Evolutionary conservation across 768 basidiomycete species (phyloP), one percentile per base, ranked within the genome.

Genomic region (Serendipita indica): DNA sequence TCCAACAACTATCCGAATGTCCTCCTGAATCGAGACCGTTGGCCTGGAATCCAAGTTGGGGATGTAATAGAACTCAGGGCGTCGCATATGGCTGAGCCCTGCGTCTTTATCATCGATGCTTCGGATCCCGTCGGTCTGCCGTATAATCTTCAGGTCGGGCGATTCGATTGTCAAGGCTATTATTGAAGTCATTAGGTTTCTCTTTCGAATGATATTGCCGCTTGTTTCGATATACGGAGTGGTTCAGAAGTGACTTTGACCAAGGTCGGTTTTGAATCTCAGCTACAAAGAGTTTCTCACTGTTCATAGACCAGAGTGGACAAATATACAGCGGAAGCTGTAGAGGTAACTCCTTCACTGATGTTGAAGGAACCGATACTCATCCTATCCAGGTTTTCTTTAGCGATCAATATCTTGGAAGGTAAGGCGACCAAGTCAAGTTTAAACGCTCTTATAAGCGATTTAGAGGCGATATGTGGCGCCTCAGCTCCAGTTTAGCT

Each of bases 341-440:
- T 75, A 52, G 75, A 77, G 63, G 63, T 69, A 32, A 65, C 66
- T 46, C 67, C 65, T 58, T 58, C 25, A 12, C 16, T 6, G 49
- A 30, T 27, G 10, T 5, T 39, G 35, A 1, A n/a, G 46, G 60
- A 4, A 30, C 63, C 60, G 77, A 72, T 25, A 88, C 86, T 0
- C 83, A 87, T 61, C 84, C 83, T 66, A 77, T 98, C 54, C 94
- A 98, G 66, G 78, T 98, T 59, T 82, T 82, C 45, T 98, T 98
- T 66, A 87, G 89, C 62, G 92, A 96, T 67, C 91, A 94, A 67
- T 97, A 97, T 68, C 76, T 97, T 14, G 94, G 93, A 14, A 81
- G 96, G 49, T 54, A 7, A 27, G 49, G n/a, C 5, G 4, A 4
- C 7, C n/a, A 28, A 5, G 22, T 20, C 32, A 54, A 2, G 32